Conservation (phyloP, 441 rosid species). For the Adansonia gregorii region DNA sequence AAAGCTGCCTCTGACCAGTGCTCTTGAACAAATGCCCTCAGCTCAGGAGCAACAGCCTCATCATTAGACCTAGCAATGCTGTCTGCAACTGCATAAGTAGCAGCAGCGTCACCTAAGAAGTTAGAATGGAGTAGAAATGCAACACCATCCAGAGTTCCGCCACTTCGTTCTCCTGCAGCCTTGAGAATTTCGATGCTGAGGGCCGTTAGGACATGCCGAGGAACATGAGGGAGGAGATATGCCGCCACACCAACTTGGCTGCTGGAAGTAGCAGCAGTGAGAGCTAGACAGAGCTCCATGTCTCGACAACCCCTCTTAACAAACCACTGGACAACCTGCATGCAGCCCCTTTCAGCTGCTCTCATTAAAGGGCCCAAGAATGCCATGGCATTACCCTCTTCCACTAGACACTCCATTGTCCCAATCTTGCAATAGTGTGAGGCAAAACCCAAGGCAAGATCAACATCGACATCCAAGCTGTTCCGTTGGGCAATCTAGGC, state of each 20-base stretch:
- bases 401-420: slow-evolving; percentile 94
- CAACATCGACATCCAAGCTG: slow-evolving; percentile 94
- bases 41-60: slow-evolving; percentile 70
- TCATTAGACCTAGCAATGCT: slow-evolving; percentile 81
- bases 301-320: slow-evolving; percentile 77
- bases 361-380: slow-evolving; percentile 92
- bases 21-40: slow-evolving; percentile 71
- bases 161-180: slow-evolving; percentile 93
- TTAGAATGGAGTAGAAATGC: slow-evolving; percentile 84
- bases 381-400: slow-evolving; percentile 88
- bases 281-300: slow-evolving; percentile 91
- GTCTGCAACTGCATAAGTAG: slow-evolving; percentile 81
- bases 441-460: slow-evolving; percentile 87
- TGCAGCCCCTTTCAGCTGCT: slow-evolving; percentile 90
- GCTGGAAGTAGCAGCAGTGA: slow-evolving; percentile 87
- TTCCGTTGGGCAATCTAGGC: slow-evolving; percentile 88
- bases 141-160: slow-evolving; percentile 84
- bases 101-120: slow-evolving; percentile 78
- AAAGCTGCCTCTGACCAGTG: slow-evolving; percentile 84
- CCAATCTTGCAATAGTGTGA: slow-evolving; percentile 87
- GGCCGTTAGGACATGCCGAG: slow-evolving; percentile 77
- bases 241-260: slow-evolving; percentile 78
- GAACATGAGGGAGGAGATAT: slow-evolving; percentile 84
- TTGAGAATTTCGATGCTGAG: slow-evolving; percentile 87
- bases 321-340: slow-evolving; percentile 93